Conservation (phyloP, 192 early-diverging fungal genomes). For the Linnemannia zychae region DNA sequence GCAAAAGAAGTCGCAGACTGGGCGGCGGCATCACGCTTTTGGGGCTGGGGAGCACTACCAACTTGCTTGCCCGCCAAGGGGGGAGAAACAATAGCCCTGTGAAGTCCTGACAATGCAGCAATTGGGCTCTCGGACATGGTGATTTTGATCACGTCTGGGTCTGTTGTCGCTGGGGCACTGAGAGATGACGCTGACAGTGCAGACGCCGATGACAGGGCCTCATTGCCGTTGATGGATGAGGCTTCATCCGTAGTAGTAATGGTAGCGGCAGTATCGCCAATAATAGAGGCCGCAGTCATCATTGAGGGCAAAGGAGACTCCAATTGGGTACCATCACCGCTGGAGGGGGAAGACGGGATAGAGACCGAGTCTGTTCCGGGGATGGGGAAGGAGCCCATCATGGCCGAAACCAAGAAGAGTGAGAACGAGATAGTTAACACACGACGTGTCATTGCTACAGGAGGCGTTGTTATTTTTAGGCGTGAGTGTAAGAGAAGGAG, state of each 20-base stretch:
- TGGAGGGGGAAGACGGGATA: neutral
- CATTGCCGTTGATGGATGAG: too few species aligned
- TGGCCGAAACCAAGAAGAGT: neutral
- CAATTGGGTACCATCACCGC: too few species aligned
- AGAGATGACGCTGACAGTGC: neutral
- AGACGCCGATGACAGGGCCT: too few species aligned
- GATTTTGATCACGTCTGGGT: neutral
- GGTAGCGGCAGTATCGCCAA: neutral
- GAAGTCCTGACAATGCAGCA: neutral
- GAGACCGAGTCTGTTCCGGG: neutral
- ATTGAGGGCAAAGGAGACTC: neutral
- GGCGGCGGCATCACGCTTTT: neutral
- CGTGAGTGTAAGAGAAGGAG: neutral
- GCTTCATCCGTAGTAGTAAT: neutral
- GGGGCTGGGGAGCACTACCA: too few species aligned
- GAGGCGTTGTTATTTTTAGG: too few species aligned
- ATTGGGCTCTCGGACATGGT: neutral
- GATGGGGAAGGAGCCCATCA: neutral
- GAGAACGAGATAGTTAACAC: conserved; percentile 5
- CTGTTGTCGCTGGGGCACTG: neutral
- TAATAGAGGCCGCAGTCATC: neutral
- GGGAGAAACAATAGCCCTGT: neutral
- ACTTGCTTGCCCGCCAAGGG: neutral
- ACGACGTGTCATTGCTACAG: neutral
- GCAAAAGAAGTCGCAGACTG: too few species aligned